Conservation (phyloP, 208 protist genomes). For the Wallacemonas sp. region DNA sequence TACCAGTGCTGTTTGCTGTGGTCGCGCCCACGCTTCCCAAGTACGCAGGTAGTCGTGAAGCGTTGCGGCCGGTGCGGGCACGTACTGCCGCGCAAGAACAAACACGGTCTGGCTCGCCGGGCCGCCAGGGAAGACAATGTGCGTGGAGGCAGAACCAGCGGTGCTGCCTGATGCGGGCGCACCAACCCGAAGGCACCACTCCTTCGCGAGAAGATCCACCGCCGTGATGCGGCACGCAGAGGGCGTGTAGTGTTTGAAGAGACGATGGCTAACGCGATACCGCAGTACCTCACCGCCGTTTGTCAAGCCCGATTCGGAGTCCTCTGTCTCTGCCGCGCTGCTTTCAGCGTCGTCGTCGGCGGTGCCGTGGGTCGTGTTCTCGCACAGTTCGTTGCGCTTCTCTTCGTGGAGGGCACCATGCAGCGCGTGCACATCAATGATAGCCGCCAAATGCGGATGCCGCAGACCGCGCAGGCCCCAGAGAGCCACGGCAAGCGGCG, state of each 20-base stretch:
- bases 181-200: background rate
- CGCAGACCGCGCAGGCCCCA: conserved; percentile 9
- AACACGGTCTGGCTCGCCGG: conserved; percentile 20
- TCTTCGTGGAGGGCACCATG: conserved; percentile 11
- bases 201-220: background rate
- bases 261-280: conserved; percentile 4
- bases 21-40: background rate
- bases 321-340: background rate
- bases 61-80: background rate
- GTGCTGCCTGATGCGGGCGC: background rate
- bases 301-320: background rate
- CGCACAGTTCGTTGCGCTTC: no score
- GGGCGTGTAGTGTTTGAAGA: background rate
- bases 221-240: background rate
- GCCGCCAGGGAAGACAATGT: background rate
- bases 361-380: no score
- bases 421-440: conserved; percentile 25
- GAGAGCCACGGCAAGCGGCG: conserved; percentile 1
- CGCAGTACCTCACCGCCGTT: conserved; percentile 4
- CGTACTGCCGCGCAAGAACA: conserved; percentile 29
- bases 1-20: background rate
- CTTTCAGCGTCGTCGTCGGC: background rate
- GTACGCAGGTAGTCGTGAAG: background rate
- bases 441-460: conserved; percentile 12
- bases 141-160: background rate